Percentiles rank a stretch among this genome's conserved stretches.
Conservation (phyloP, 2,329 filamentous ascomycete genomes). For the Aureobasidium sp. region DNA sequence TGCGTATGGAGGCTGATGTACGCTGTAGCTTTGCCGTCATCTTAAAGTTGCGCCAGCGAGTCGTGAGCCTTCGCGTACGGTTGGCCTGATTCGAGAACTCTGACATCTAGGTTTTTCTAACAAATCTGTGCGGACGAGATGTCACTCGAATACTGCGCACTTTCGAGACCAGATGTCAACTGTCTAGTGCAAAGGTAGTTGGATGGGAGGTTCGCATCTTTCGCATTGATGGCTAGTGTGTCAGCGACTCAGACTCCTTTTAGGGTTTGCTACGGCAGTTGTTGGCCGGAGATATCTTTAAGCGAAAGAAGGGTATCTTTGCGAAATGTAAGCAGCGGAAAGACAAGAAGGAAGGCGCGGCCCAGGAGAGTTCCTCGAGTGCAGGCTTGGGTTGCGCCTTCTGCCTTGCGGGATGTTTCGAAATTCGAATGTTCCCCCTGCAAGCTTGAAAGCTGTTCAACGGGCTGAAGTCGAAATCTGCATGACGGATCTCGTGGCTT, state of each 20-base stretch:
- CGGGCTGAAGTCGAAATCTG: background rate
- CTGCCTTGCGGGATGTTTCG: background rate
- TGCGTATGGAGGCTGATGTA: background rate
- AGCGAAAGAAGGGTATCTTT: background rate
- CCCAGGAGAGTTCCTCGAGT: background rate
- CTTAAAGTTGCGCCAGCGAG: background rate
- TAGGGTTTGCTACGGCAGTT: background rate
- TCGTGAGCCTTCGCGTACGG: background rate
- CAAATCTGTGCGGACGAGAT: background rate
- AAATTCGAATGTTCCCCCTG: background rate
- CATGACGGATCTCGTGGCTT: background rate
- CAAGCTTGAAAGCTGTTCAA: background rate
- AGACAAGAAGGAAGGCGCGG: background rate
- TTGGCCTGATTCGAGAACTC: background rate
- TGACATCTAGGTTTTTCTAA: background rate
- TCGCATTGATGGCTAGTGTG: background rate
- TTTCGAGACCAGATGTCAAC: background rate
- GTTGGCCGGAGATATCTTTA: too few species aligned
- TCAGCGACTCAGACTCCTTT: background rate
- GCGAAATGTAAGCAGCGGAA: background rate
- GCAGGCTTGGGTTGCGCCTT: background rate
- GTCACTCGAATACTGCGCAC: background rate
- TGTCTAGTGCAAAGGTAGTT: background rate
- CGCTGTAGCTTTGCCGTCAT: background rate
- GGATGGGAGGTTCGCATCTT: background rate